These are phyloP conservation scores for Endogone sp. DNA, from an alignment of 192 early-diverging fungal genomes.

Conservation along the genomic window DNA sequence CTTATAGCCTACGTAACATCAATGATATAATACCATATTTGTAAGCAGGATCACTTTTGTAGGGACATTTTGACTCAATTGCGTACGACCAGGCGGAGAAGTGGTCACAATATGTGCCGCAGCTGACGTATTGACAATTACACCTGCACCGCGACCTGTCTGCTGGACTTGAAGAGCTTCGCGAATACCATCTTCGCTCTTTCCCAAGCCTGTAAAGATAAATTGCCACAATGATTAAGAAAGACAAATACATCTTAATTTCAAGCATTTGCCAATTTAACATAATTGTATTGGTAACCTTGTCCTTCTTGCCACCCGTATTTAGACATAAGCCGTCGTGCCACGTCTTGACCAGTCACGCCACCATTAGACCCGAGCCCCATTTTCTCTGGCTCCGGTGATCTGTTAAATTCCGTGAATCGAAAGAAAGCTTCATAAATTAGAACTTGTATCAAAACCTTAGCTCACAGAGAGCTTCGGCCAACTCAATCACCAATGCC, in stretches of 20 bases:
- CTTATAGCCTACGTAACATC: too few species aligned
- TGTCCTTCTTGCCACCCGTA: conserved; percentile 43
- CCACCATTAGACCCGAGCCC: not conserved
- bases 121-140: conserved; percentile 21
- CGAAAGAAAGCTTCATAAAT: not conserved
- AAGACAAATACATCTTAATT: not conserved
- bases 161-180: conserved; percentile 28
- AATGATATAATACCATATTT: conserved; percentile 56
- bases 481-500: conserved; percentile 8
- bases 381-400: not conserved
- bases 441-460: too few species aligned
- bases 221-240: not conserved
- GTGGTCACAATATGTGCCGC: not conserved
- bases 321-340: conserved; percentile 29
- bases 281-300: conserved; percentile 13
- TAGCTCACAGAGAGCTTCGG: too few species aligned
- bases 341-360: conserved; percentile 15
- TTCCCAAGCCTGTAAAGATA: conserved; percentile 19
- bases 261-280: not conserved
- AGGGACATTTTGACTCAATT: not conserved
- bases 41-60: conserved; percentile 55
- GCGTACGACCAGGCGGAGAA: not conserved
- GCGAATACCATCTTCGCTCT: conserved; percentile 34
- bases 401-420: conserved; percentile 6
- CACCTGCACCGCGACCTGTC: conserved; percentile 25